These are phyloP conservation scores for Blastocystis sp. DNA, from an alignment of 352 stramenopile species.

Conservation along the genomic window DNA sequence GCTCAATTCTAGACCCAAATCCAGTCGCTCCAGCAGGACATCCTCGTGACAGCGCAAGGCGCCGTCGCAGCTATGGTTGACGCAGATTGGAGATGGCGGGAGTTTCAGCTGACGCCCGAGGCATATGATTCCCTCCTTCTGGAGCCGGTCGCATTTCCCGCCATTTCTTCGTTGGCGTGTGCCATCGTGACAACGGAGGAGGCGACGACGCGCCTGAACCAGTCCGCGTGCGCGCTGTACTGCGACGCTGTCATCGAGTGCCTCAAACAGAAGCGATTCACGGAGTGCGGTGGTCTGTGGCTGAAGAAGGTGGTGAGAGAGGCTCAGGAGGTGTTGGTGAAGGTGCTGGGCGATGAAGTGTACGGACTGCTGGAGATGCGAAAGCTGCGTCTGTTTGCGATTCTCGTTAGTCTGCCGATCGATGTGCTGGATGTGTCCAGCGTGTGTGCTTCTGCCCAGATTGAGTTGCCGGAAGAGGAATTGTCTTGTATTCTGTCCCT, in stretches of 20 bases:
- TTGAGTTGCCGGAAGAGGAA: constrained; percentile 4
- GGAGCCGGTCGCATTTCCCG: constrained; percentile 15
- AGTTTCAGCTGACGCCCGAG: neutral
- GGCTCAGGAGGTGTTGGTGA: neutral
- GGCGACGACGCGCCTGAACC: neutral
- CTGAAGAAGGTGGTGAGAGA: constrained; percentile 11
- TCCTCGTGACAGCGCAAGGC: neutral
- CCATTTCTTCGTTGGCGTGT: neutral
- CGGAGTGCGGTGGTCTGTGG: constrained; percentile 41
- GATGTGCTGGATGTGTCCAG: neutral
- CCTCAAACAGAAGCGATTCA: constrained; percentile 19
- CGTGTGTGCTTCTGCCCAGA: neutral
- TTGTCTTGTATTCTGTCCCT: neutral
- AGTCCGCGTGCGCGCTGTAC: neutral
- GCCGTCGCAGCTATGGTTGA: neutral
- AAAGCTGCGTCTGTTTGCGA: neutral
- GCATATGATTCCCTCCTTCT: constrained; percentile 23
- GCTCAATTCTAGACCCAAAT: neutral
- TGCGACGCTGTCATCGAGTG: neutral
- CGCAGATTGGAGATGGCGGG: neutral
- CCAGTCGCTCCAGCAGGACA: neutral
- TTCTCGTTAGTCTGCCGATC: constrained; percentile 36
- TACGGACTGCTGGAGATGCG: neutral
- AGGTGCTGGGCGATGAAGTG: constrained; percentile 5
- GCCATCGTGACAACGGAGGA: neutral